Evolutionary conservation across 495 filamentous ascomycete genomes (phyloP), one percentile per base, ranked within the genome.

Genomic region (Penicillium riverlandense): DNA sequence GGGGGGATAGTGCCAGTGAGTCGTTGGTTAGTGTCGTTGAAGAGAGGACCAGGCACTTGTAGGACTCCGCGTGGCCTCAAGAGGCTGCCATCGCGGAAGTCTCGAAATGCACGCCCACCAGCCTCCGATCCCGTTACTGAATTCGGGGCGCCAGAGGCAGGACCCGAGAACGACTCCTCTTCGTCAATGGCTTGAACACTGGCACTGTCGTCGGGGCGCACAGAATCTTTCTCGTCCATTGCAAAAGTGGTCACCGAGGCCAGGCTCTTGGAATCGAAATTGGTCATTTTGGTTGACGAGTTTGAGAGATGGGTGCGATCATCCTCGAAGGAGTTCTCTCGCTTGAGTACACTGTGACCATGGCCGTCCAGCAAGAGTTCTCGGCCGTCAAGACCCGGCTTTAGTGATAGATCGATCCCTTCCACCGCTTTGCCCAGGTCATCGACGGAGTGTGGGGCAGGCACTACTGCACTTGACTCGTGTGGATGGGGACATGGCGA

Each of bases 201-300:
- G 12, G 90, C 90, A 59, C 90, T 95, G 50, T 96, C 90, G 67
- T 95, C 90, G 4, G 90, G 90, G 2, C 88, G 84, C 28, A 95
- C 70, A 9, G 90, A 95, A 52, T 95, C 90, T 57, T 95, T 96
- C 63, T 96, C 90, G 57, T 96, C 90, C 62, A 95, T 70, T 11
- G 86, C 89, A 65, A 92, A 95, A 3, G 90, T 95, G 2, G 85
- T 91, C 12, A 84, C 88, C 13, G 90, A 96, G 10, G 86, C 84
- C 53, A 90, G 85, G 61, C 89, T 95, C 64, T 95, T 95, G 27
- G 85, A 88, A 57, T 95, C 89, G 12, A 94, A 71, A 54, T 88
- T 96, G 36, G 87, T 83, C 32, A 86, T 84, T 62, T 94, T 96
- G 4, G 82, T 89, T 7, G 82, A 90, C 58, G 69, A 91, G 53